Conservation (phyloP, 2,329 filamentous ascomycete genomes). For the Fusarium neocosmosporiellum region DNA sequence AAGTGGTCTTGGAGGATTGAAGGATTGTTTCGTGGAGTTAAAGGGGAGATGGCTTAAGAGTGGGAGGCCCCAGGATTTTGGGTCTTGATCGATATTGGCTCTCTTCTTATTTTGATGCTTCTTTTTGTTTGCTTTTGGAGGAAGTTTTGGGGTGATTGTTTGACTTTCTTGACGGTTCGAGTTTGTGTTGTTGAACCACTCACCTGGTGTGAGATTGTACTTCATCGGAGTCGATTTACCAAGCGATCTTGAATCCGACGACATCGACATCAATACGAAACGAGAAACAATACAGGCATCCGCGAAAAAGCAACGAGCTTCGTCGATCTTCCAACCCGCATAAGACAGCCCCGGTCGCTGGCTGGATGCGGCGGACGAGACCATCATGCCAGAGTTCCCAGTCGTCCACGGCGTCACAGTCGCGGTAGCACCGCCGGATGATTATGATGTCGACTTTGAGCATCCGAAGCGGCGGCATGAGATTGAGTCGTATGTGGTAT, state of each 20-base stretch:
- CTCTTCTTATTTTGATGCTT: background rate
- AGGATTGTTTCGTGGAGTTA: background rate
- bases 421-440: slow-evolving; percentile 40
- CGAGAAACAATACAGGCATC: background rate
- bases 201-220: background rate
- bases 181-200: background rate
- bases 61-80: background rate
- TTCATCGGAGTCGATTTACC: too few species aligned
- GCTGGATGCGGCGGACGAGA: background rate
- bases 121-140: background rate
- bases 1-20: background rate
- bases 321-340: background rate
- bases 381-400: slow-evolving; percentile 27
- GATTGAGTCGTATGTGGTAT: slow-evolving; percentile 32
- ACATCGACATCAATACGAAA: background rate
- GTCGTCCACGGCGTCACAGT: slow-evolving; percentile 32
- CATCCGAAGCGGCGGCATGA: slow-evolving; percentile 43
- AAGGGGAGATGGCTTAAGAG: background rate
- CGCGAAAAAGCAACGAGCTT: background rate
- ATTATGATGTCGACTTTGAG: slow-evolving; percentile 49
- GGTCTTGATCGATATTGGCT: background rate
- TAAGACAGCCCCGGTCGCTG: too few species aligned
- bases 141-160: background rate
- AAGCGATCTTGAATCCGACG: background rate
- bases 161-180: background rate